These are phyloP conservation scores for Blastomyces gilchristii DNA, from an alignment of 2,329 filamentous ascomycete genomes.

Conservation along the genomic window DNA sequence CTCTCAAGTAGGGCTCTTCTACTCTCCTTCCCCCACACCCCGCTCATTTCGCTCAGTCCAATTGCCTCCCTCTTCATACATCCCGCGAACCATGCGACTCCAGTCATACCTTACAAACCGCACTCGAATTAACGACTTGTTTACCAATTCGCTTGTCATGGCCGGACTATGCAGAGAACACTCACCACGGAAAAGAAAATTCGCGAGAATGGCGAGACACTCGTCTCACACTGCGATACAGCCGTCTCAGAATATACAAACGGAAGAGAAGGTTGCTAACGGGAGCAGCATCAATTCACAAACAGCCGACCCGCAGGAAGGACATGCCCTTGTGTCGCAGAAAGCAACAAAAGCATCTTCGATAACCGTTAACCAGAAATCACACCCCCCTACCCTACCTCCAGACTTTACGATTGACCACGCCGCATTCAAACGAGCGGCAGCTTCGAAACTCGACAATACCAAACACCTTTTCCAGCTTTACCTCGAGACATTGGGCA, in stretches of 20 bases:
- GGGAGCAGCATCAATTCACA: background rate
- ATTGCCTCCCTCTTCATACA: conserved; percentile 18
- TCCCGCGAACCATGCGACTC: conserved; percentile 21
- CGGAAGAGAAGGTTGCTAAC: background rate
- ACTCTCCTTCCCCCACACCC: conserved; percentile 20
- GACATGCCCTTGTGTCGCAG: background rate
- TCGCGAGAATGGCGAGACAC: conserved; percentile 20
- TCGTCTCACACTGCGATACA: background rate
- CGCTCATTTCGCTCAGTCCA: conserved; percentile 25
- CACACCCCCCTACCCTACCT: background rate
- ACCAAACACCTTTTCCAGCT: conserved; percentile 12
- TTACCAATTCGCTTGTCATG: conserved; percentile 44
- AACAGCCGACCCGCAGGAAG: background rate
- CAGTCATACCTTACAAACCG: conserved; percentile 19
- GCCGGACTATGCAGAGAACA: conserved; percentile 44
- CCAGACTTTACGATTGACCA: conserved; percentile 5
- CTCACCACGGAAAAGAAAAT: conserved; percentile 26
- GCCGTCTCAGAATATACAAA: background rate
- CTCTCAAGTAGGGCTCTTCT: conserved; percentile 33
- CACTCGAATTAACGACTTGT: conserved; percentile 34
- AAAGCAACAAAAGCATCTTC: background rate
- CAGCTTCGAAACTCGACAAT: conserved; percentile 4
- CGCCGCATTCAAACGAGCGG: background rate
- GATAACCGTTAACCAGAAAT: background rate
- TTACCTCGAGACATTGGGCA: conserved; percentile 13